Evolutionary conservation across 2,329 filamentous ascomycete genomes (phyloP).

Genomic region (Setomelanomma holmii): DNA sequence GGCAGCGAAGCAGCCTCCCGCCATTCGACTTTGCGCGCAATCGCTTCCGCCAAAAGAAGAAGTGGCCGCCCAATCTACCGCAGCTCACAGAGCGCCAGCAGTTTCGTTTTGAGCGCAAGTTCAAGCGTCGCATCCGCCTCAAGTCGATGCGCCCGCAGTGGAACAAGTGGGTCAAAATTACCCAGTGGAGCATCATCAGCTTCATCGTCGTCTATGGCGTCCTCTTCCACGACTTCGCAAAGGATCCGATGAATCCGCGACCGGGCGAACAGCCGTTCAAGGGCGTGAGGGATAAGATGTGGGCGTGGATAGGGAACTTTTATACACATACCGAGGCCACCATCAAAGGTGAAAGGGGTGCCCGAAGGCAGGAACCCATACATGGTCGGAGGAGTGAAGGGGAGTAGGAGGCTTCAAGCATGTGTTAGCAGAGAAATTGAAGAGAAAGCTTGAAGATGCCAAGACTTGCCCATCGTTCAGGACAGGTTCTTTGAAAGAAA

Average conservation of each 20-base stretch:
- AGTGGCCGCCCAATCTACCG: conserved; percentile 80
- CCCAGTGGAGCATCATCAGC: conserved; percentile 61
- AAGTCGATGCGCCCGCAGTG: conserved; percentile 68
- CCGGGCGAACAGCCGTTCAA: conserved; percentile 42
- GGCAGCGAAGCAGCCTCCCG: conserved; percentile 48
- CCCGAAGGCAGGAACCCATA: conserved; percentile 16
- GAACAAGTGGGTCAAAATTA: conserved; percentile 70
- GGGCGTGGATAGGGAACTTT: conserved; percentile 32
- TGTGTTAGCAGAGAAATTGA: neutral
- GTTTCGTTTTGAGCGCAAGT: conserved; percentile 79
- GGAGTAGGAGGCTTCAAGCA: neutral
- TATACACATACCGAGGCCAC: conserved; percentile 36
- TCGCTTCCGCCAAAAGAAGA: conserved; percentile 71
- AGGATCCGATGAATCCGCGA: conserved; percentile 41
- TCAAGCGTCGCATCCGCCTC: conserved; percentile 71
- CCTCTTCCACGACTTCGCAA: conserved; percentile 66
- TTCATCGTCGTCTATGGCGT: conserved; percentile 63
- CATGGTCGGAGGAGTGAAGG: conserved; percentile 2
- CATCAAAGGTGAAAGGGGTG: conserved; percentile 12
- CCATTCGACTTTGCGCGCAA: conserved; percentile 58
- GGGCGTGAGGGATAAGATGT: conserved; percentile 35
- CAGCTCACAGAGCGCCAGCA: conserved; percentile 74
- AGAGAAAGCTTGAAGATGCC: neutral
- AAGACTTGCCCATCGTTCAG: neutral
- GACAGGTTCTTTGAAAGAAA: neutral